Percentiles rank a stretch among this genome's conserved stretches.
Evolutionary conservation across 495 filamentous ascomycete species (phyloP).

Genomic region (Xylaria acuta): DNA sequence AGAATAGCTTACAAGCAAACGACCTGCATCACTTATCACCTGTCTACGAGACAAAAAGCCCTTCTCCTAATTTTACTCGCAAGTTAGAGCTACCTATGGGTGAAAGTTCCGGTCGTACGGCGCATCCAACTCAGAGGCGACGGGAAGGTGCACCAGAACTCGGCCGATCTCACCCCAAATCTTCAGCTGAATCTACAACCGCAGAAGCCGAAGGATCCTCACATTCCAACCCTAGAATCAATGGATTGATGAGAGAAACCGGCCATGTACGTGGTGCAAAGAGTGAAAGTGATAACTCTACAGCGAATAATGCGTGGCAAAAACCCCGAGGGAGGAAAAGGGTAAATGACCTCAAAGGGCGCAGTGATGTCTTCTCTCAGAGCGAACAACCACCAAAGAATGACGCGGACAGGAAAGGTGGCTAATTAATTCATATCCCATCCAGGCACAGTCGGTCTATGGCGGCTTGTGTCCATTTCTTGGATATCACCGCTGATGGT

Average conservation of each 20-base stretch:
- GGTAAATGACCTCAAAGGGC: slow-evolving; percentile 45
- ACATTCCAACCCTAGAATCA: slow-evolving; percentile 42
- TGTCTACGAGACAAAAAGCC: slow-evolving; percentile 60
- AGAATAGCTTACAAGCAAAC: slow-evolving; percentile 35
- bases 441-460: slow-evolving; percentile 26
- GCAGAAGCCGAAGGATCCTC: slow-evolving; percentile 35
- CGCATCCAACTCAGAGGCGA: slow-evolving; percentile 34
- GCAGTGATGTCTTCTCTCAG: slow-evolving; percentile 41
- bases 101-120: slow-evolving; percentile 30
- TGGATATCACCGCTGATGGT: slow-evolving; percentile 33
- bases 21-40: slow-evolving; percentile 60
- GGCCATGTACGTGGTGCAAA: slow-evolving; percentile 56
- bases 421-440: slow-evolving; percentile 34
- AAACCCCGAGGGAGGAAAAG: slow-evolving; percentile 56
- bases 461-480: slow-evolving; percentile 26
- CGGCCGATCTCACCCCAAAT: slow-evolving; percentile 39
- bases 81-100: slow-evolving; percentile 44
- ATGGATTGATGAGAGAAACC: slow-evolving; percentile 47
- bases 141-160: slow-evolving; percentile 42
- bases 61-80: slow-evolving; percentile 53
- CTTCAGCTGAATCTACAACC: slow-evolving; percentile 24
- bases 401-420: slow-evolving; percentile 60
- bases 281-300: slow-evolving; percentile 52
- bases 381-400: slow-evolving; percentile 58
- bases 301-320: slow-evolving; percentile 49